Evolutionary conservation across 2,329 filamentous ascomycete species (phyloP), one percentile per base, ranked within the genome.

Genomic region (Exophiala spinifera): DNA sequence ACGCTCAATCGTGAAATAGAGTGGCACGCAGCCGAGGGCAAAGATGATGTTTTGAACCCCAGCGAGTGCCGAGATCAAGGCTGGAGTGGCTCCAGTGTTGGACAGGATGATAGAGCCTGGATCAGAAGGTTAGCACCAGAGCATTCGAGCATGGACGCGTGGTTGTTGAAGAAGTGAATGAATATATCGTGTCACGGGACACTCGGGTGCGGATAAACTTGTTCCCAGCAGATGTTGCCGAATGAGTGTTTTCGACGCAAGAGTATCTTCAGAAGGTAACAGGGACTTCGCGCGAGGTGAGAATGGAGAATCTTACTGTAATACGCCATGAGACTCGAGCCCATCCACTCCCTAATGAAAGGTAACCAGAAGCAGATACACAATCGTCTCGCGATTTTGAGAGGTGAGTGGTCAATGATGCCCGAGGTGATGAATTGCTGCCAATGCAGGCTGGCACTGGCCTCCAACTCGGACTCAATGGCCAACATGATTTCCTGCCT

Each of bases 401-500:
- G 40, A 3, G 53, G 52, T 21, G 56, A 56, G 14, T 31, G 44
- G 45, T 59, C 56, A 21, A 55, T 56, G 44, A 59, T 53, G 17
- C 56, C 53, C 4, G 46, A 49, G 4, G 53, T 59, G 13, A 55
- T 21, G 19, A 60, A 60, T 23, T 44, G 23, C 36, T 46, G 52
- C 56, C 54, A 57, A 37, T 51, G 50, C 20, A 59, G 33, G 36
- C 56, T 56, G 2, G 51, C 44, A 31, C 48, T 51, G 3, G 56
- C 56, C 52, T 59, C 56, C 14, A 49, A 44, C 44, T 59, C 56
- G n/a, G 53, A 45, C 49, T 59, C 56, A 46, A 59, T 59, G 46
- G 56, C 62, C 2, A 61, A 46, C 8, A 66, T 46, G 17, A 66
- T 66, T 34, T 65, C 64, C 17, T 52, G 39, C 49, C 61, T 63